These are phyloP conservation scores for Fraxinus platypoda DNA, from an alignment of 305 asterid species.

Conservation along the genomic window DNA sequence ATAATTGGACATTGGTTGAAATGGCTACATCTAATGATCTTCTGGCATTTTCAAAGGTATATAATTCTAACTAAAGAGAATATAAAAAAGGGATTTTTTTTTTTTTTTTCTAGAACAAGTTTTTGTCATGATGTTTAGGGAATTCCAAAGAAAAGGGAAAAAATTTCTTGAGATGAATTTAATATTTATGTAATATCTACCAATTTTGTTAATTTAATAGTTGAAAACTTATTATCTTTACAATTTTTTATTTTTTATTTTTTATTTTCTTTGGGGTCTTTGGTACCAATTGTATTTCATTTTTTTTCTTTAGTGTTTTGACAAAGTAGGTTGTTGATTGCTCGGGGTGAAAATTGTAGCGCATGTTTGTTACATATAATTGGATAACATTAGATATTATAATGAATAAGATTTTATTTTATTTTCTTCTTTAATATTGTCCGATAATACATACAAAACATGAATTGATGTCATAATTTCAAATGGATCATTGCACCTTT, in stretches of 20 bases:
- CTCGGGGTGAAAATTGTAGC: not conserved
- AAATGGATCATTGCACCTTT: not conserved
- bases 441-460: not conserved
- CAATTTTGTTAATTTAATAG: not conserved
- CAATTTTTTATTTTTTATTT: not conserved
- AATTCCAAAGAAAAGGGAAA: not conserved
- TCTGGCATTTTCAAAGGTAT: conserved; percentile 14
- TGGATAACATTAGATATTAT: too few species aligned
- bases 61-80: conserved; percentile 28
- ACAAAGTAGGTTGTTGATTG: not conserved
- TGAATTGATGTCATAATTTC: not conserved
- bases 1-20: conserved; percentile 39
- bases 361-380: not conserved
- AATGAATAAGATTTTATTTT: too few species aligned
- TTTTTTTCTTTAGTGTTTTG: not conserved
- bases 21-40: conserved; percentile 40
- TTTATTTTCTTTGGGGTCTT: not conserved
- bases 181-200: not conserved
- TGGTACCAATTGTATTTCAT: not conserved
- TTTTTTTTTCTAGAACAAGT: conserved; percentile 7
- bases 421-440: too few species aligned
- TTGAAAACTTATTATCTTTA: not conserved
- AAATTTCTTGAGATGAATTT: not conserved
- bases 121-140: not conserved
- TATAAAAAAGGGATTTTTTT: conserved; percentile 6